Base-by-base conservation (phyloP, 2,329 filamentous ascomycete genomes). In the Aureobasidium melanogenum region DNA sequence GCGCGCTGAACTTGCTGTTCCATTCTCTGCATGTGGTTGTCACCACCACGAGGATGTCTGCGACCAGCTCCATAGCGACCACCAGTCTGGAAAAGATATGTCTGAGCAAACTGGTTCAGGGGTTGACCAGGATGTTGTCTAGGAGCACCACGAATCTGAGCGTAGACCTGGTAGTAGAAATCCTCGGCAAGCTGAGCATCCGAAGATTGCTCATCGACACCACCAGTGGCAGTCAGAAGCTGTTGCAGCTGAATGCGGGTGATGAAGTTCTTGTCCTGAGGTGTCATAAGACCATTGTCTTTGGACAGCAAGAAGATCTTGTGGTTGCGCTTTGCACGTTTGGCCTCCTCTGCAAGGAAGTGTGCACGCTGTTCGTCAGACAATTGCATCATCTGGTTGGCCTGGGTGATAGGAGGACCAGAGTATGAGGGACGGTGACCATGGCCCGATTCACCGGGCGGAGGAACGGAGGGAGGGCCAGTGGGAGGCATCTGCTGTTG, bases 221-320 rank as follows among this genome's bases (percentile, higher is more conserved):
- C 94, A 10, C 93, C 93, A 26, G 91, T 96, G 9, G 94, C 92
- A 12, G 93, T 87, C 59, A 99, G 90, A 38, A 99, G 83, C 72
- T 99, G 94, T 76, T 99, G 94, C 57, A 99, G 82, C 73, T 99
- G 94, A 66, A 99, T 99, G 19, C 94, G 87, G 5, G 94, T 97
- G 67, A 99, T 96, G 75, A 97, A 99, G 73, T 97, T 99, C 81
- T 99, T 99, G 76, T 99, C 94, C 71, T 97, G 93, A 0, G 94
- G 94, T 4, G 94, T 99, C 94, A 99, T 99, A 64, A 99, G 77
- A 26, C 94, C 94, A 70, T 99, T 99, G 69, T 96, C 91, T 76
- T 91, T 91, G 26, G 91, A 96, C 58, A 97, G 78, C 44, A 95
- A 80, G 77, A 92, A 93, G 64, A 99, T 97, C 79, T 99, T 99